Conservation (phyloP, 495 filamentous ascomycete species). For the Platismatia glauca region DNA sequence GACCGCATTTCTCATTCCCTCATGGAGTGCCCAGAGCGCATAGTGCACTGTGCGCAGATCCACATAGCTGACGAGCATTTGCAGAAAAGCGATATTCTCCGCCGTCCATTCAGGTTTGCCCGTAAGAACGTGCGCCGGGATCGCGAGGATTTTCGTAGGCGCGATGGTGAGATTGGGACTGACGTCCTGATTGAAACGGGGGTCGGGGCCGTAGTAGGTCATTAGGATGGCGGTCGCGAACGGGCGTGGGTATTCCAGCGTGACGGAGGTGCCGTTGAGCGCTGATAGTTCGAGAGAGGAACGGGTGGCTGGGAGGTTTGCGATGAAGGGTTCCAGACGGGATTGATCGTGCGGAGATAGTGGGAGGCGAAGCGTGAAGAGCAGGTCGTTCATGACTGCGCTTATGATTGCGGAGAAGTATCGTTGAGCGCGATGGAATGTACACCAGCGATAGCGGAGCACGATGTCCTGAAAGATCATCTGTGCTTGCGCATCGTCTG, state of each 20-base stretch:
- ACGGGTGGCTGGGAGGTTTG: neutral
- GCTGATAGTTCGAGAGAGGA: neutral
- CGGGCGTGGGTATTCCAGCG: neutral
- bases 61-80: neutral
- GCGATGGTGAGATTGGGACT: neutral
- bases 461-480: neutral
- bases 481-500: neutral
- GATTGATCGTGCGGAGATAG: neutral
- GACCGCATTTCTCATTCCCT: neutral
- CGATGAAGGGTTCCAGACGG: neutral
- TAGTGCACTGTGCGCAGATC: neutral
- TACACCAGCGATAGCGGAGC: neutral
- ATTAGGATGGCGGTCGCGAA: neutral
- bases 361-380: neutral
- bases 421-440: neutral
- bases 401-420: neutral
- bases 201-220: neutral
- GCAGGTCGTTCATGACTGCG: neutral
- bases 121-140: neutral
- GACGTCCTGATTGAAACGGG: neutral
- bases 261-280: neutral
- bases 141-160: neutral
- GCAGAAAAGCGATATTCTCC: neutral
- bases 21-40: neutral
- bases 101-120: neutral